These are phyloP conservation scores for Scheffersomyces ergatensis DNA, from an alignment of 805 yeast genomes.

Conservation along the genomic window DNA sequence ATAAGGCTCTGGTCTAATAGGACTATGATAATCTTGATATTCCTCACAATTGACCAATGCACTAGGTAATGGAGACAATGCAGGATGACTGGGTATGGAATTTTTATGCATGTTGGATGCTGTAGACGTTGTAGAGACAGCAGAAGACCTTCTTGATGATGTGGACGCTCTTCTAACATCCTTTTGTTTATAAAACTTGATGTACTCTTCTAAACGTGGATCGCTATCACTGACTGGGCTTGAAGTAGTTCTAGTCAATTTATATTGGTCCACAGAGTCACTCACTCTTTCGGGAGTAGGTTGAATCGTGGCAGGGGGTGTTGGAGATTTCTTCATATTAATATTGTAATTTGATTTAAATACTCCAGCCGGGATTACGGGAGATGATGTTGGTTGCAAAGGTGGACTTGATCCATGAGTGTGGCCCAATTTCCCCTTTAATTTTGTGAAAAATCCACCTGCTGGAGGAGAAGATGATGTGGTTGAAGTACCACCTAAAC, in stretches of 20 bases:
- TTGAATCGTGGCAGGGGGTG: background rate
- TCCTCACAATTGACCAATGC: constrained; percentile 17
- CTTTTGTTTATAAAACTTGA: constrained; percentile 29
- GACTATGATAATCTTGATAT: constrained; percentile 3
- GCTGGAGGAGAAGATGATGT: constrained; percentile 12
- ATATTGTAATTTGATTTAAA: background rate
- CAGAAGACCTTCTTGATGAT: constrained; percentile 12
- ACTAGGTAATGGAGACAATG: constrained; percentile 13
- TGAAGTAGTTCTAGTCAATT: constrained; percentile 2
- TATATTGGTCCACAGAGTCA: background rate
- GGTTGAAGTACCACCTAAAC: constrained; percentile 14
- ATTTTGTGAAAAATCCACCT: constrained; percentile 32
- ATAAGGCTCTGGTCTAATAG: constrained; percentile 1
- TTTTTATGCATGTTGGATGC: constrained; percentile 6
- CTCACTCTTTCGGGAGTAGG: background rate
- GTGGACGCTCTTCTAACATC: constrained; percentile 15
- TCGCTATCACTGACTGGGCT: constrained; percentile 12
- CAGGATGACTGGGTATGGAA: background rate
- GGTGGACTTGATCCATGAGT: constrained; percentile 5
- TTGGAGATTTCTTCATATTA: background rate
- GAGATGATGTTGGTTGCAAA: constrained; percentile 3
- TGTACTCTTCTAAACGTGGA: constrained; percentile 35
- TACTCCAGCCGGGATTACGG: background rate
- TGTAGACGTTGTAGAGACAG: background rate
- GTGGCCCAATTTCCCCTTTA: constrained; percentile 29